Evolutionary conservation across 1,284 basidiomycete species (phyloP), one percentile per base, ranked within the genome.

Genomic region (Cutaneotrichosporon spelunceum): DNA sequence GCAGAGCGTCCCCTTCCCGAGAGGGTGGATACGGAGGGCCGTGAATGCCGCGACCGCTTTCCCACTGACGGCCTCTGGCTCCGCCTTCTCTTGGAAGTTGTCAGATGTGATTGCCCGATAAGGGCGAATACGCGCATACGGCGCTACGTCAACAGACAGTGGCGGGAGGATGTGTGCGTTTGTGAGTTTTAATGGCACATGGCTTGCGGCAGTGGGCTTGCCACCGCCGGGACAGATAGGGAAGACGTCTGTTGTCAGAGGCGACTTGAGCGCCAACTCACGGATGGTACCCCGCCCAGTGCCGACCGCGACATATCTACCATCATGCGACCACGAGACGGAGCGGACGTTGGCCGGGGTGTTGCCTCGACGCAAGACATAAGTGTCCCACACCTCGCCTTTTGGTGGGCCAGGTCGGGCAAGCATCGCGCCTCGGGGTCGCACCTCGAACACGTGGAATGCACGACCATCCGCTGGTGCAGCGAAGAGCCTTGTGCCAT

Each of bases 171-270:
- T 81, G 9, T 77, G 73, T 2, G 81, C 76, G 67, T 90, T 88
- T 70, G 80, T 72, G 0, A 89, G 84, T 70, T 78, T 81, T 3
- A 83, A 82, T 36, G 83, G 80, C 39, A 86, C 71, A 78, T 91
- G 89, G 60, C 86, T 88, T n/a, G 74, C 70, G 9, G 84, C 78
- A 71, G 88, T 85, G 0, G 88, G 81, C 56, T 80, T 81, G 3
- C 91, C 89, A 1, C 89, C 90, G 59, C 86, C 86, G 0, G 89
- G 89, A 70, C 89, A 87, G 23, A 88, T 81, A 10, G 88, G 84
- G 72, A 90, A 93, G 0, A 92, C 78, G 77, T 93, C 88, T 45
- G 87, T 73, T 0, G 56, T 62, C 23, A 87, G 52, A 11, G 16
- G 57, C 53, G 13, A 33, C 16, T 11, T 34, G n/a, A 11, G 26